Evolutionary conservation across 805 yeast genomes (phyloP).

Genomic region (Candida verbasci): DNA sequence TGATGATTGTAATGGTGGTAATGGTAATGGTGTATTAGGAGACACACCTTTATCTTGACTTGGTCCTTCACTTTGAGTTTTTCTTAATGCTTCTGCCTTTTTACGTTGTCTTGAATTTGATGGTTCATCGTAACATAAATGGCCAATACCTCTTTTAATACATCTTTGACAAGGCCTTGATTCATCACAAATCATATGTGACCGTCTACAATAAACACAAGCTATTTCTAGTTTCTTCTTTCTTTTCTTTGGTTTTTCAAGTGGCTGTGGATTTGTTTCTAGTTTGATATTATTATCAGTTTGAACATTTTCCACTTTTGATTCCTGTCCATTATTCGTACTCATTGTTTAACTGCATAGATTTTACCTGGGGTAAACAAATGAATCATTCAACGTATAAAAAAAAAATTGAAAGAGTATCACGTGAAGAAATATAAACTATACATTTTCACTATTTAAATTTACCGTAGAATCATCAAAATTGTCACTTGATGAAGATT

Average conservation of each 20-base stretch:
- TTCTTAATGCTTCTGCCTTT: constrained; percentile 26
- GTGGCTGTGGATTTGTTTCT: background rate
- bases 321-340: constrained; percentile 1
- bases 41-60: background rate
- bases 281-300: background rate
- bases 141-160: constrained; percentile 81
- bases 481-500: constrained; percentile 3
- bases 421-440: background rate
- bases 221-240: constrained; percentile 61
- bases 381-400: background rate
- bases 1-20: constrained; percentile 2
- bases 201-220: constrained; percentile 86
- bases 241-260: constrained; percentile 17
- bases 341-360: background rate
- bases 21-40: constrained; percentile 2
- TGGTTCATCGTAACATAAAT: constrained; percentile 77
- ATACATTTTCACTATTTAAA: background rate
- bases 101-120: constrained; percentile 39
- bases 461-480: constrained; percentile 2
- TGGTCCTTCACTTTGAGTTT: constrained; percentile 9
- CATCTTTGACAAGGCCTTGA: constrained; percentile 76
- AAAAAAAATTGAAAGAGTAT: background rate
- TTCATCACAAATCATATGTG: constrained; percentile 92
- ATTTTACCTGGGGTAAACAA: constrained; percentile 2
- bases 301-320: background rate